phyloP scores from a whole-genome alignment of 2,329 filamentous ascomycete genomes.

The Apiospora rasikravindrae region DNA sequence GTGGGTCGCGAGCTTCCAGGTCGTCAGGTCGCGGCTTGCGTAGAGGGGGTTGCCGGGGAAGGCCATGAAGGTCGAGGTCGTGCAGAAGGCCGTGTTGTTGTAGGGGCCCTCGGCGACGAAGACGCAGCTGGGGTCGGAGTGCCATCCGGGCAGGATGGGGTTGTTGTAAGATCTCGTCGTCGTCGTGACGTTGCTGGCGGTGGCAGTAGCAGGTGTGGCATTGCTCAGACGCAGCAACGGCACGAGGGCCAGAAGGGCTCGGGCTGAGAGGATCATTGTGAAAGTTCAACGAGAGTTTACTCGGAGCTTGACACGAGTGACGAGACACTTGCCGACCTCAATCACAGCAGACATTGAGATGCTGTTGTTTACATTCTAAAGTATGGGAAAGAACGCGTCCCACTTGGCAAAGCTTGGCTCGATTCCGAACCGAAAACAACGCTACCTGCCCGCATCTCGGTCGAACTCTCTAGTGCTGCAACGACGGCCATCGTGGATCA shows the following conservation, averaged over 20 bases:
- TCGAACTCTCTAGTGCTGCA: not conserved
- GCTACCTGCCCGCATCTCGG: not conserved
- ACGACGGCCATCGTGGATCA: not conserved
- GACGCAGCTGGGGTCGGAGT: slow-evolving; percentile 39
- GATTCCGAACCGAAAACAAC: not conserved
- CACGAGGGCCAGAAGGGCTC: not conserved
- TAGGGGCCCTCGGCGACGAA: slow-evolving; percentile 27
- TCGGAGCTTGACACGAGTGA: not conserved
- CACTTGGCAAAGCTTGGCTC: not conserved
- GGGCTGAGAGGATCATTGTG: not conserved
- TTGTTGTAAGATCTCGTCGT: slow-evolving; percentile 24
- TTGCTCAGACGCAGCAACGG: not conserved
- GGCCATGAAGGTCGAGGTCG: slow-evolving; percentile 64
- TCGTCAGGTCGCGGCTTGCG: slow-evolving; percentile 40
- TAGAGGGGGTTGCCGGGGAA: slow-evolving; percentile 57
- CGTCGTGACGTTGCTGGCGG: not conserved
- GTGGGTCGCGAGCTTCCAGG: slow-evolving; percentile 37
- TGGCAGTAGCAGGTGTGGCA: not conserved
- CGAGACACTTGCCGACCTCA: not conserved
- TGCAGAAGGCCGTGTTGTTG: slow-evolving; percentile 40
- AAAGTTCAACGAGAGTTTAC: not conserved
- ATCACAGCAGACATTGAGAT: not conserved
- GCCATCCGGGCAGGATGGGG: slow-evolving; percentile 40
- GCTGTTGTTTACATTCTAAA: not conserved
- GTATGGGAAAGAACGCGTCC: not conserved